A percentile compares a stretch with the other conserved stretches of the same genome.
phyloP scores from a whole-genome alignment of 768 basidiomycete genomes.

The Pleurotus citrinopileatus region DNA sequence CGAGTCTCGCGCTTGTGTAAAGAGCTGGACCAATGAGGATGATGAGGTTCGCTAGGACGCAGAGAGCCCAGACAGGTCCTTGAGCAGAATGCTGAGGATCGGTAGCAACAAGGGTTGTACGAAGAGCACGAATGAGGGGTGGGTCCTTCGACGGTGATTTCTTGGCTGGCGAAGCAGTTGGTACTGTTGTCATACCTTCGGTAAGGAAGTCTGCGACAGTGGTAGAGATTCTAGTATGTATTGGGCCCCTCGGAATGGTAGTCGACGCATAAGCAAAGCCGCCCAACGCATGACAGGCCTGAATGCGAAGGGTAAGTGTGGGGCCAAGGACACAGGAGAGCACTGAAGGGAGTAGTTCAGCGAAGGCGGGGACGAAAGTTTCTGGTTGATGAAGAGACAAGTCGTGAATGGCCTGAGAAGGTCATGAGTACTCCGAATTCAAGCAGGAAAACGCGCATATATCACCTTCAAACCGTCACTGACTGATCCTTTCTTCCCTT shows the following conservation, averaged over 20 bases:
- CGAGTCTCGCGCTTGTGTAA: slow-evolving; percentile 39
- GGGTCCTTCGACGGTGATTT: slow-evolving; percentile 36
- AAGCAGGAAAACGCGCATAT: slow-evolving; percentile 12
- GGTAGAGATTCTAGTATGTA: slow-evolving; percentile 54
- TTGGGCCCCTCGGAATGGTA: slow-evolving; percentile 39
- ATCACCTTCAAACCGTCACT: slow-evolving; percentile 76
- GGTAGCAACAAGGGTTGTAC: slow-evolving; percentile 52
- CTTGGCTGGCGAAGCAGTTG: slow-evolving; percentile 34
- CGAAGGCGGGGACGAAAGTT: slow-evolving; percentile 69
- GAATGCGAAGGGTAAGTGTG: slow-evolving; percentile 60
- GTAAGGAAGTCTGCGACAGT: slow-evolving; percentile 48
- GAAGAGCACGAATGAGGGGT: slow-evolving; percentile 60
- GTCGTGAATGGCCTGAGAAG: slow-evolving; percentile 65
- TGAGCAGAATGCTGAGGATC: slow-evolving; percentile 65
- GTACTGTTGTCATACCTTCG: slow-evolving; percentile 15
- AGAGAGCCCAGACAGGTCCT: slow-evolving; percentile 76
- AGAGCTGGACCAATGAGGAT: slow-evolving; percentile 62
- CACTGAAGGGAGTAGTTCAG: slow-evolving; percentile 52
- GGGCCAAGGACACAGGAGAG: slow-evolving; percentile 61
- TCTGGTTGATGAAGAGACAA: slow-evolving; percentile 59
- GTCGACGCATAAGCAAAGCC: slow-evolving; percentile 60
- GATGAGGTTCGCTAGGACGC: slow-evolving; percentile 61
- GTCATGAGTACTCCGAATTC: slow-evolving; percentile 9
- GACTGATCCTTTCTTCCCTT: slow-evolving; percentile 83
- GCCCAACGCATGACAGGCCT: slow-evolving; percentile 75